phyloP scores from a whole-genome alignment of 192 early-diverging fungal species.

The Coemansia sp. region DNA sequence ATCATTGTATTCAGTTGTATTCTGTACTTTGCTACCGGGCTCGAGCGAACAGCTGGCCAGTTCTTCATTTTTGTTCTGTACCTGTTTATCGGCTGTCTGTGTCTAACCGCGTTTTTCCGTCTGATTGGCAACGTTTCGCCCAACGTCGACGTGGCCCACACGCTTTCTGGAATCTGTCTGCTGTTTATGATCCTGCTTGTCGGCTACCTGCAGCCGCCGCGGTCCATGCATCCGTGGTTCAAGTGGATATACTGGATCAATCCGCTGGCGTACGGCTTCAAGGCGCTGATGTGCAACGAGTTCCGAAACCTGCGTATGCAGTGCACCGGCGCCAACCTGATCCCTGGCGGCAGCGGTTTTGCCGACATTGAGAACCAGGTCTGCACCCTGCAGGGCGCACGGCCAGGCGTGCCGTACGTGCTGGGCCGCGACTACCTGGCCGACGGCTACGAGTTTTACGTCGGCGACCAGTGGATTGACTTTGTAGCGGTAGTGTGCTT shows the following conservation, averaged over 20 bases:
- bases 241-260: slow-evolving; percentile 70
- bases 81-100: slow-evolving; percentile 60
- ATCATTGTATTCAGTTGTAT: slow-evolving; percentile 61
- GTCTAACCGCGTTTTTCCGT: slow-evolving; percentile 63
- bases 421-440: slow-evolving; percentile 63
- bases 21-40: slow-evolving; percentile 66
- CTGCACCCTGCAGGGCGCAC: slow-evolving; percentile 67
- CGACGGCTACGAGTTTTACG: slow-evolving; percentile 58
- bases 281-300: slow-evolving; percentile 70
- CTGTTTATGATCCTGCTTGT: slow-evolving; percentile 49
- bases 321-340: slow-evolving; percentile 34
- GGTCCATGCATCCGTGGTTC: slow-evolving; percentile 65
- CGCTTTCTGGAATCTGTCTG: slow-evolving; percentile 41
- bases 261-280: slow-evolving; percentile 67
- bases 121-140: slow-evolving; percentile 49
- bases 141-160: slow-evolving; percentile 50
- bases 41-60: slow-evolving; percentile 59
- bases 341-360: slow-evolving; percentile 58
- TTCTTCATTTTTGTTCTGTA: slow-evolving; percentile 67
- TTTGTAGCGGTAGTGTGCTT: slow-evolving; percentile 59
- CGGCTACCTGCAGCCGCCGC: slow-evolving; percentile 62
- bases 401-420: slow-evolving; percentile 58
- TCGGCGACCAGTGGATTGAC: slow-evolving; percentile 60
- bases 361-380: slow-evolving; percentile 53
- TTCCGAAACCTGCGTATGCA: slow-evolving; percentile 54